Evolutionary conservation across 2,329 filamentous ascomycete species (phyloP).

Genomic region (Coniochaeta sp.): DNA sequence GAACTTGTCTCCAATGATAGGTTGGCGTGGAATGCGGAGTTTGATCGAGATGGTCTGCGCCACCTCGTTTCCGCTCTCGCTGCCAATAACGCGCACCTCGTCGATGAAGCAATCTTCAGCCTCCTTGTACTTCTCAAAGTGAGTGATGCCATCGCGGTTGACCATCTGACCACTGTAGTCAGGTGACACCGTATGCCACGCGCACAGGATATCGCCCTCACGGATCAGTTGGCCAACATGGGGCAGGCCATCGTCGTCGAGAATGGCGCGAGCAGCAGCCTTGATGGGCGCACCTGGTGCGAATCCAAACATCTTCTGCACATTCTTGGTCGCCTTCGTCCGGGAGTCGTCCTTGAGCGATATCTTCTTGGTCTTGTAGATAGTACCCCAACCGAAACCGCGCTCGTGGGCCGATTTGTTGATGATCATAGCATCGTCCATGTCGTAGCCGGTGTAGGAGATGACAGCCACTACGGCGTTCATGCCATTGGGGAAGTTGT

Average conservation of each 20-base stretch:
- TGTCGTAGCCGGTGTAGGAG: constrained; percentile 98
- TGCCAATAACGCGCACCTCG: constrained; percentile 84
- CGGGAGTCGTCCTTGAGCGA: constrained; percentile 74
- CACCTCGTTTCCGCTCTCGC: constrained; percentile 74
- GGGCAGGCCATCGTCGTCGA: constrained; percentile 86
- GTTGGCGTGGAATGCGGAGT: constrained; percentile 81
- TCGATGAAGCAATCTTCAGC: constrained; percentile 82
- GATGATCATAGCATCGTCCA: constrained; percentile 99
- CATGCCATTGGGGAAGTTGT: constrained; percentile 96
- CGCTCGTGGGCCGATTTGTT: constrained; percentile 96
- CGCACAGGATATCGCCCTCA: constrained; percentile 79
- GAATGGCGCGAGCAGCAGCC: constrained; percentile 59
- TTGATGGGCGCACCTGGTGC: constrained; percentile 70
- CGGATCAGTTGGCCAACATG: constrained; percentile 69
- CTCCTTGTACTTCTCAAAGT: constrained; percentile 93
- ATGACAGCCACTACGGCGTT: constrained; percentile 97
- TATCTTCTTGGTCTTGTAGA: constrained; percentile 96
- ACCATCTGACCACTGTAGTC: constrained; percentile 72
- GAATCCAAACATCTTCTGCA: constrained; percentile 85
- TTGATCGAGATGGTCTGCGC: constrained; percentile 88
- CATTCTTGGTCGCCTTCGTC: constrained; percentile 57
- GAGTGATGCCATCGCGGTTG: constrained; percentile 79
- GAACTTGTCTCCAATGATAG: constrained; percentile 97
- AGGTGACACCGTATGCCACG: constrained; percentile 80
- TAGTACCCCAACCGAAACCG: constrained; percentile 89